These are phyloP conservation scores for Stachybotrys elegans DNA, from an alignment of 2,329 filamentous ascomycete species.

Conservation along the genomic window DNA sequence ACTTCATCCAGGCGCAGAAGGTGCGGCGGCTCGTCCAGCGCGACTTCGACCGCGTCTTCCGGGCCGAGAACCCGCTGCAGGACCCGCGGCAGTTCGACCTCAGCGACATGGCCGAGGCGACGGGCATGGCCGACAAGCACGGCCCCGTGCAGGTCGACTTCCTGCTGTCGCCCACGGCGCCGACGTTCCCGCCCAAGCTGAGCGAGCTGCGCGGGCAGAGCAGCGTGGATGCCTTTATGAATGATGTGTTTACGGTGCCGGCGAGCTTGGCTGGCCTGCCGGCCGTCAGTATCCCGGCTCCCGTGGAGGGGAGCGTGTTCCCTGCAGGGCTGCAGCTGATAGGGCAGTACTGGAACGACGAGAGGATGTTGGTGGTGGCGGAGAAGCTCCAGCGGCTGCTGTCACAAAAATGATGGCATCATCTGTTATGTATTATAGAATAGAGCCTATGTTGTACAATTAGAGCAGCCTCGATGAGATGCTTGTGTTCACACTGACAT, in stretches of 20 bases:
- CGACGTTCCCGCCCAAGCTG: slow-evolving; percentile 65
- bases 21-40: slow-evolving; percentile 76
- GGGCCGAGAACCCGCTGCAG: slow-evolving; percentile 61
- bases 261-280: slow-evolving; percentile 89
- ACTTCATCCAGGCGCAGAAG: slow-evolving; percentile 90
- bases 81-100: slow-evolving; percentile 50
- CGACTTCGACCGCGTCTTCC: slow-evolving; percentile 82
- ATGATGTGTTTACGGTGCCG: slow-evolving; percentile 93
- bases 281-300: slow-evolving; percentile 71
- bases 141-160: slow-evolving; percentile 71
- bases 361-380: slow-evolving; percentile 55
- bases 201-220: slow-evolving; percentile 49
- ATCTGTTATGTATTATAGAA: too few relatives aligned
- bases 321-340: slow-evolving; percentile 66
- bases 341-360: slow-evolving; percentile 77
- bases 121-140: slow-evolving; percentile 48
- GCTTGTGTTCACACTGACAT: too few relatives aligned
- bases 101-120: slow-evolving; percentile 51
- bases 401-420: too few relatives aligned
- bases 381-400: slow-evolving; percentile 30
- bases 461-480: too few relatives aligned
- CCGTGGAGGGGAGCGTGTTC: slow-evolving; percentile 23
- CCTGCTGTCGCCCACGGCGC: slow-evolving; percentile 81
- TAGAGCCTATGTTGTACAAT: too few relatives aligned
- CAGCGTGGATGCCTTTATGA: slow-evolving; percentile 76